Conservation (phyloP, 2,329 filamentous ascomycete species). For the Aureobasidium melanogenum region DNA sequence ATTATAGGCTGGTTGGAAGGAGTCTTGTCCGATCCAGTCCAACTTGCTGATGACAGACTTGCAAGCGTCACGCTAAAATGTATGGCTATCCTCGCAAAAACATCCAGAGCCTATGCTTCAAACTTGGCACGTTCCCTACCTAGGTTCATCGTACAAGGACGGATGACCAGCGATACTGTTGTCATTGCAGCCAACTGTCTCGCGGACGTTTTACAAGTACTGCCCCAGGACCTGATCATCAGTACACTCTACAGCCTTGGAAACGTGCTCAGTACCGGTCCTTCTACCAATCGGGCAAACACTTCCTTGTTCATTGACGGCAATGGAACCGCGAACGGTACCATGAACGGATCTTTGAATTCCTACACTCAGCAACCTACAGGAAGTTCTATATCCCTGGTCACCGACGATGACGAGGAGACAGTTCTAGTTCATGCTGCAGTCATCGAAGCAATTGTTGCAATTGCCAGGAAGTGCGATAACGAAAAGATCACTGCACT, state of each 20-base stretch:
- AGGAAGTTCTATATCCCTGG: slow-evolving; percentile 72
- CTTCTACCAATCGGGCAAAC: slow-evolving; percentile 42
- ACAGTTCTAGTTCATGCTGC: slow-evolving; percentile 68
- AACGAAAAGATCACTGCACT: slow-evolving; percentile 90
- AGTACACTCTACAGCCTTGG: slow-evolving; percentile 94
- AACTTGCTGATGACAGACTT: slow-evolving; percentile 72
- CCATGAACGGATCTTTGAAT: slow-evolving; percentile 10
- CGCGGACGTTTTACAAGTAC: slow-evolving; percentile 66
- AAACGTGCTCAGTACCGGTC: slow-evolving; percentile 76
- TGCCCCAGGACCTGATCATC: slow-evolving; percentile 89
- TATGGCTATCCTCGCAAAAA: slow-evolving; percentile 70
- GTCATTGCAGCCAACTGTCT: slow-evolving; percentile 74
- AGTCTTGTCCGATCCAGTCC: slow-evolving; percentile 64
- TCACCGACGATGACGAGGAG: slow-evolving; percentile 68
- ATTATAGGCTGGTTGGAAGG: slow-evolving; percentile 82
- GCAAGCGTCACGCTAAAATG: slow-evolving; percentile 71
- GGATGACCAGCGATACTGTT: slow-evolving; percentile 60
- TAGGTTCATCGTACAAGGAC: slow-evolving; percentile 78
- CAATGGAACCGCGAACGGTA: slow-evolving; percentile 19
- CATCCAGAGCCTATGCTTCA: slow-evolving; percentile 64
- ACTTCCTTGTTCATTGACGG: slow-evolving; percentile 42
- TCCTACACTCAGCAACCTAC: slow-evolving; percentile 23
- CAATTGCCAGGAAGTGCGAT: slow-evolving; percentile 70
- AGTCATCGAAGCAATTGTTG: slow-evolving; percentile 90
- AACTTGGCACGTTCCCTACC: slow-evolving; percentile 71